Evolutionary conservation across 164 flowering plant genomes (phyloP), one percentile per base, ranked within the genome.

Genomic region (Saururus chinensis): DNA sequence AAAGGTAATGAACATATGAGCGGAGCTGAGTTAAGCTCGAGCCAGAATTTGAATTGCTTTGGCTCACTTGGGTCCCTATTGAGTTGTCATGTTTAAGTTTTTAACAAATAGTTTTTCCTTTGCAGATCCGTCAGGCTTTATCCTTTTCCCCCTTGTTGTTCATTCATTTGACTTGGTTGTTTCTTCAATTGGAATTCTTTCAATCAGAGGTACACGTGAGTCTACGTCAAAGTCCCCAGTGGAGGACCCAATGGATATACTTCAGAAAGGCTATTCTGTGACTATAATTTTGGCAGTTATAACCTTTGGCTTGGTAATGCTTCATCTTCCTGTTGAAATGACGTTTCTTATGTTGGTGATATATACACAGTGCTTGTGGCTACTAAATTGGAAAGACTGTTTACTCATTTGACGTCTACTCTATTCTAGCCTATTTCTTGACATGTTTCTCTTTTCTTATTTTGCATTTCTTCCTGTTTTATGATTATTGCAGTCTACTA

Each of bases 81-180:
- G 17, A 2, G 7, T 12, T 45, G 14, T 17, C 17, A 12, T 45
- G 17, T 8, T 45, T 8, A 54, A 14, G 25, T 13, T 20, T 7
- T 20, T 60, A n/a, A 53, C 12, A 21, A 52, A 8, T 9, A 48
- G 23, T 42, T 60, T 35, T 59, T 70, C 40, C 17, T 62, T 57
- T 45, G 92, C 95, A 93, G 99, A 88, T 84, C 91, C 99, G 56
- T 81, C 99, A 54, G 99, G 99, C 56, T 93, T 93, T 71, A 93
- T 93, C 74, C 73, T 93, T 76, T 93, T 93, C 75, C 99, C 99
- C 63, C 95, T 93, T 64, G 97, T 93, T 65, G 80, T 90, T 65
- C 99, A 93, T 76, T 90, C 99, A 16, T 93, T 93, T 76, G 99
- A 93, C 75, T 84, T 93, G 70, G 81, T 93, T 37, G 70, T 93